Evolutionary conservation across 371 early-diverging fungal genomes (phyloP).

Genomic region (Zopfochytrium polystomum): DNA sequence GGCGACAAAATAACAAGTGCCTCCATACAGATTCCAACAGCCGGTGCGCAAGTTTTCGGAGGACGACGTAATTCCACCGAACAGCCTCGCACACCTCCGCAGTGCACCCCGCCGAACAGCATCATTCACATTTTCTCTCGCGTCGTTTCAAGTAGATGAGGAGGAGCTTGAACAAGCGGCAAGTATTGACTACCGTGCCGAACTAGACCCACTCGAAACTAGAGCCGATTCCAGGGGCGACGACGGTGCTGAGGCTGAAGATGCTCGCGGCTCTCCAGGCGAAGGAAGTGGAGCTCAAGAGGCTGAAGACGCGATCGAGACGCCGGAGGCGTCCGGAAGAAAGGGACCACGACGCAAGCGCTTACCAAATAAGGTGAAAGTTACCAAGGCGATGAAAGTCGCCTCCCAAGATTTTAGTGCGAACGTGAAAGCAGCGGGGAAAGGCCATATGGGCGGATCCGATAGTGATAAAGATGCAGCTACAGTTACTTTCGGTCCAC

Average conservation of each 20-base stretch:
- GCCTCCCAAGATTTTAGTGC: neutral
- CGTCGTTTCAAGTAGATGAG: neutral
- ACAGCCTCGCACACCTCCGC: neutral
- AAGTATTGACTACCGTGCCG: neutral
- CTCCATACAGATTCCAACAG: too few species aligned
- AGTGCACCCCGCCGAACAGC: neutral
- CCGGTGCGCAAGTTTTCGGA: too few species aligned
- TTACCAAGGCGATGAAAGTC: conserved; percentile 7
- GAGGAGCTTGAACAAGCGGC: neutral
- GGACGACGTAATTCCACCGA: neutral
- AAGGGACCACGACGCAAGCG: too few species aligned
- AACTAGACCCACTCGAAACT: neutral
- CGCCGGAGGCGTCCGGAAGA: conserved; percentile 1
- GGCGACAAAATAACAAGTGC: too few species aligned
- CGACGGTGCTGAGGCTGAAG: conserved; percentile 2
- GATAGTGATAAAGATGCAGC: neutral
- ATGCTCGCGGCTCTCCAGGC: neutral
- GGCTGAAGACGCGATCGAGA: neutral
- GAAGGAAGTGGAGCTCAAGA: neutral
- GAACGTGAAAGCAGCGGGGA: neutral
- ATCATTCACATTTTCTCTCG: neutral
- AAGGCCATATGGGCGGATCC: neutral
- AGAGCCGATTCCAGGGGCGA: neutral
- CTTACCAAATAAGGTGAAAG: conserved; percentile 13
- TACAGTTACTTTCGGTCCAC: neutral